phyloP scores from a whole-genome alignment of 2,329 filamentous ascomycete genomes.

The Moelleriella libera region DNA sequence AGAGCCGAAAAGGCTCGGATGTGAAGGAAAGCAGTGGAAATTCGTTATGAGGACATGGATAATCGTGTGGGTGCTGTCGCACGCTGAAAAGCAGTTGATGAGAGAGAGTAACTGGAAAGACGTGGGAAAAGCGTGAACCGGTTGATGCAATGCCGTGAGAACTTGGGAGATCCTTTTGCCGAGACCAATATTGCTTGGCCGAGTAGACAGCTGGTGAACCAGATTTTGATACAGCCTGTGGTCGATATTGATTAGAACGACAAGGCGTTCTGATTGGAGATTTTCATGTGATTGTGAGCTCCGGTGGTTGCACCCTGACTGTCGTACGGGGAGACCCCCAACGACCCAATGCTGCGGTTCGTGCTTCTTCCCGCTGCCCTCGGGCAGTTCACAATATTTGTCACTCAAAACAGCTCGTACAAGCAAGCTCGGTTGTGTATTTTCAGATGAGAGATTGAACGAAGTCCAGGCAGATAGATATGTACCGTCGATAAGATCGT shows the following conservation, averaged over 20 bases:
- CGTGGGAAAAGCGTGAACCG: not conserved
- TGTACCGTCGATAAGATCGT: too few relatives aligned
- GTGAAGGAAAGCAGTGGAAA: slow-evolving; percentile 16
- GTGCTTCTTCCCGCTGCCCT: slow-evolving; percentile 4
- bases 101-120: not conserved
- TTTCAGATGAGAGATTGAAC: too few relatives aligned
- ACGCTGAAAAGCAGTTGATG: slow-evolving; percentile 5
- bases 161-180: not conserved
- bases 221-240: too few relatives aligned
- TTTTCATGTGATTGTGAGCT: not conserved
- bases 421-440: too few relatives aligned
- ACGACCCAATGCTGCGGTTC: slow-evolving; percentile 9
- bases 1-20: slow-evolving; percentile 15
- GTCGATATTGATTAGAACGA: too few relatives aligned
- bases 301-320: not conserved
- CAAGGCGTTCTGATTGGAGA: not conserved
- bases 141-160: not conserved
- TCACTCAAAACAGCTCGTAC: too few relatives aligned
- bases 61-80: slow-evolving; percentile 13
- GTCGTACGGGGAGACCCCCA: slow-evolving; percentile 11
- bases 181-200: not conserved
- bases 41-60: slow-evolving; percentile 31
- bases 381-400: not conserved
- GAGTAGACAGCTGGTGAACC: too few relatives aligned
- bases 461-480: too few relatives aligned